Base-by-base conservation (phyloP, 345 rosid genomes). In the Camelina hispida region DNA sequence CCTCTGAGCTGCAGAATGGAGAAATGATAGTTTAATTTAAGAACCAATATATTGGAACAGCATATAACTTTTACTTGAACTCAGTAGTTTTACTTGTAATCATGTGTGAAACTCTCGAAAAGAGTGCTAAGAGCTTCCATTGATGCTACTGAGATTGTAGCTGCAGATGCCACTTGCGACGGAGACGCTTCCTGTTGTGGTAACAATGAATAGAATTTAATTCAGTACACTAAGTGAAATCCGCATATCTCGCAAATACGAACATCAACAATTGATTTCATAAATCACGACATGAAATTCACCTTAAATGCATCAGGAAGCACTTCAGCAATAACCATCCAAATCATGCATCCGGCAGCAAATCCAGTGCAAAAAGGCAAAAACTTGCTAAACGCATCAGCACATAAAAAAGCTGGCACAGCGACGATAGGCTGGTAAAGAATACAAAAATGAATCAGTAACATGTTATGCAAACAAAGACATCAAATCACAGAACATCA, bases 271-370 rank as follows among this genome's bases (percentile, higher is more conserved):
- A 68, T 40, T 68, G 40, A 51, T 20, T 35, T 58, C 32, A 51
- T 22, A 46, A 34, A 62, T 25, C 48, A 67, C 0, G 72, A 22
- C 66, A 56, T 59, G 40, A 9, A 72, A 69, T 37, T 70, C 72
- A 91, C 99, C 98, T 93, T 93, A 80, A 93, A 96, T 20, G 99
- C 96, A 81, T 93, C 99, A 58, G 99, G 99, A 68, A 96, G 96
- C 55, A 96, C 99, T 84, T 96, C 99, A 51, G 98, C 98, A 81
- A 96, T 79, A 65, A 96, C 99, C 98, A 96, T 96, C 99, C 99
- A 96, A 61, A 96, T 91, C 99, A 96, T 96, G 76, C 99, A 96
- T 37, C 98, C 99, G 77, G 98, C 99, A 62, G 99, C 99, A 84
- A 96, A 96, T 66, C 99, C 99, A 47, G 99, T 93, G 70, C 99